Conservation (phyloP, 352 stramenopile genomes). For the Albugo candida region DNA sequence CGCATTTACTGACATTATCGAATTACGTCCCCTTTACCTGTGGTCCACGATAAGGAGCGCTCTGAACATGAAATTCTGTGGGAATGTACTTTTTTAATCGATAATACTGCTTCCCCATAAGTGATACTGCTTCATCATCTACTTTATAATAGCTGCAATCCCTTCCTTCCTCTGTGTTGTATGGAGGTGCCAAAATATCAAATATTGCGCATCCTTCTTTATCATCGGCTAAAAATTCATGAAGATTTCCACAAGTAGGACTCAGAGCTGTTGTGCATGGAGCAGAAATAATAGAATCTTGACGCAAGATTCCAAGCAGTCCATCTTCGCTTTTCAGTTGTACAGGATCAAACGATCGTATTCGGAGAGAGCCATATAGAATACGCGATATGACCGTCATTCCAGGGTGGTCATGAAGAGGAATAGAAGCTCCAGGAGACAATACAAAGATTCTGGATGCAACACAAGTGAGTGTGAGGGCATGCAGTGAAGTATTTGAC, state of each 20-base stretch:
- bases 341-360: slow-evolving; percentile 44
- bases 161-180: slow-evolving; percentile 34
- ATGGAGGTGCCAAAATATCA: slow-evolving; percentile 73
- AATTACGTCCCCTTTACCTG: too few relatives aligned
- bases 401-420: slow-evolving; percentile 61
- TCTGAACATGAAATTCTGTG: too few relatives aligned
- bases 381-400: slow-evolving; percentile 74
- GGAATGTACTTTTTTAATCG: too few relatives aligned
- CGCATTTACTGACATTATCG: too few relatives aligned
- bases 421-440: slow-evolving; percentile 40
- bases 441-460: slow-evolving; percentile 64
- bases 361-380: slow-evolving; percentile 46
- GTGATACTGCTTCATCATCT: too few relatives aligned
- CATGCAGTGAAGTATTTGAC: neutral
- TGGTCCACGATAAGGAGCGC: too few relatives aligned
- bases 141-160: slow-evolving; percentile 50
- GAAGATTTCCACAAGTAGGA: slow-evolving; percentile 48
- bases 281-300: slow-evolving; percentile 20
- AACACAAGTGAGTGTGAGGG: neutral
- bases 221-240: slow-evolving; percentile 50
- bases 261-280: slow-evolving; percentile 50
- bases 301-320: neutral
- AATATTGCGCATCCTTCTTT: slow-evolving; percentile 65
- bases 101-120: too few relatives aligned
- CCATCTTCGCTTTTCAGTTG: slow-evolving; percentile 3